These are phyloP conservation scores for Krasilnikovozyma curviuscula DNA, from an alignment of 768 basidiomycete genomes.

Conservation along the genomic window DNA sequence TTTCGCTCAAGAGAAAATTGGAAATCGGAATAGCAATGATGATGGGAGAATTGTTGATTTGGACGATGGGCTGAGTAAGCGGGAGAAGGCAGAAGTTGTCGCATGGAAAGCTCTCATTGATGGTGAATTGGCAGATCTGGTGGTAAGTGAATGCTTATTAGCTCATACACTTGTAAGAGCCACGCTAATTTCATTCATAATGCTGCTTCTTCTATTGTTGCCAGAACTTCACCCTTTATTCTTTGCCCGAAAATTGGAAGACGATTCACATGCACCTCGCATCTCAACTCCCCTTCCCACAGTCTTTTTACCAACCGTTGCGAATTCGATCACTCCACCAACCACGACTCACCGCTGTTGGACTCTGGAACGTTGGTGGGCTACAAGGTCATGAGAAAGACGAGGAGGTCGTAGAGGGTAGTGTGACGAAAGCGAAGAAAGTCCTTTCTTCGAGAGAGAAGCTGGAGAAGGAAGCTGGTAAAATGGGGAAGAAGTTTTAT, in stretches of 20 bases:
- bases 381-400: no score
- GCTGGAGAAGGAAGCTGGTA: conserved; percentile 1
- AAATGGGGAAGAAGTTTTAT: background rate
- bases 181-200: background rate
- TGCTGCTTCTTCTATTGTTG: background rate
- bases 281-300: conserved; percentile 7
- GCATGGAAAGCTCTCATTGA: conserved; percentile 9
- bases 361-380: conserved; percentile 3
- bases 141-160: background rate
- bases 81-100: conserved; percentile 1
- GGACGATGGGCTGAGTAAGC: background rate
- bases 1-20: no score
- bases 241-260: conserved; percentile 2
- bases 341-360: conserved; percentile 1
- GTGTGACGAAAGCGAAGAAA: background rate
- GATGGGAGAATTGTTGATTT: conserved; percentile 1
- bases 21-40: no score
- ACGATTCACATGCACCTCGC: conserved; percentile 8
- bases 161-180: background rate
- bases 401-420: no score
- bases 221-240: conserved; percentile 8
- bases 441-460: conserved; percentile 2
- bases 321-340: conserved; percentile 4
- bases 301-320: conserved; percentile 6
- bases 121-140: conserved; percentile 8